Conservation (phyloP, 345 rosid species). For the Hypericum androsaemum region DNA sequence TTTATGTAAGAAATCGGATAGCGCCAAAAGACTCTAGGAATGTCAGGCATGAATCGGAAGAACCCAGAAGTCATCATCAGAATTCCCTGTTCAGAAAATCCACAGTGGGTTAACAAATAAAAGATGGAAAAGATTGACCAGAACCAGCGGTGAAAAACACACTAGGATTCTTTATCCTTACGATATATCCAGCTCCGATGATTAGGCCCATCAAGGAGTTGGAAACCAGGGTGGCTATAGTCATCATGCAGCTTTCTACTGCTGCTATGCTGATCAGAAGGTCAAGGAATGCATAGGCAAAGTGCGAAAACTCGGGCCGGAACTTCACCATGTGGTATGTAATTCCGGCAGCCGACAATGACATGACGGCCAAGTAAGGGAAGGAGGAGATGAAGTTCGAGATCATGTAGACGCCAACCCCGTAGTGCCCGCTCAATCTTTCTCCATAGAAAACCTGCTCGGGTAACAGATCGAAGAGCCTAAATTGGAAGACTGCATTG, state of each 20-base stretch:
- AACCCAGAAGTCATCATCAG: conserved; percentile 44
- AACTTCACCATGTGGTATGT: conserved; percentile 42
- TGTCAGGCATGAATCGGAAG: conserved; percentile 33
- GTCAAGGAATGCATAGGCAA: conserved; percentile 22
- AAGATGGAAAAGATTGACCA: no score
- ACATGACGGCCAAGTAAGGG: conserved; percentile 33
- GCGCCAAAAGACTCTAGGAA: conserved; percentile 44
- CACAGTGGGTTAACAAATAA: not conserved
- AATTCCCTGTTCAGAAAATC: conserved; percentile 24
- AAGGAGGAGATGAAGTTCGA: conserved; percentile 46
- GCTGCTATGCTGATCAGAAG: conserved; percentile 33
- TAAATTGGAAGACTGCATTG: not conserved
- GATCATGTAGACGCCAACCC: conserved; percentile 28
- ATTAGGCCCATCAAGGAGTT: conserved; percentile 44
- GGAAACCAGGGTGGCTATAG: conserved; percentile 46
- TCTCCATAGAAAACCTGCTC: conserved; percentile 36
- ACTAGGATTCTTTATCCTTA: conserved; percentile 16
- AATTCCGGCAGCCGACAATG: conserved; percentile 26
- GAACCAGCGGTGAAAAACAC: not conserved
- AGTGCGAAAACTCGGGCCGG: conserved; percentile 23
- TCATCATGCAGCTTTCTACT: conserved; percentile 49
- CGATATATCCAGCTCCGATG: conserved; percentile 40
- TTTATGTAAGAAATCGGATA: conserved; percentile 44
- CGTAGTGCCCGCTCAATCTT: conserved; percentile 38
- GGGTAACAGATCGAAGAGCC: not conserved